Evolutionary conservation across 441 rosid genomes (phyloP).

Genomic region (Eugenia klotzschiana): DNA sequence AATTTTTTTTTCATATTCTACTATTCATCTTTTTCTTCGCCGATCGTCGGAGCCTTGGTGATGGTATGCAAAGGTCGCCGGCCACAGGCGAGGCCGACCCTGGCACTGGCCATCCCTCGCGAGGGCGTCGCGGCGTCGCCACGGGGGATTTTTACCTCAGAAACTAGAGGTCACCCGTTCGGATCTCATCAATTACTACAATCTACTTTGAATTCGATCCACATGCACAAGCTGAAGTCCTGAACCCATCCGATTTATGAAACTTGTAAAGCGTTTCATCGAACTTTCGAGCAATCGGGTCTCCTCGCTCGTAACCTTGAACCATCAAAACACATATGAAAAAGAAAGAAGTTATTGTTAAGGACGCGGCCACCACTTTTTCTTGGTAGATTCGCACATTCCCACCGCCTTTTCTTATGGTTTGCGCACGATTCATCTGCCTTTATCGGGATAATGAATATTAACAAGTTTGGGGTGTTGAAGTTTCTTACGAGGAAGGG

Average conservation of each 20-base stretch:
- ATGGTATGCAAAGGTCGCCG: not conserved
- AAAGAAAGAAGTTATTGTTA: not conserved
- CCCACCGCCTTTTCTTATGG: not conserved
- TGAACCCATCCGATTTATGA: too few species aligned
- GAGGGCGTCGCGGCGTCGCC: not conserved
- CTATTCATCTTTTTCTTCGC: not conserved
- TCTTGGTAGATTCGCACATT: not conserved
- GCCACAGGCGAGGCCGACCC: not conserved
- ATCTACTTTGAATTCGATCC: not conserved
- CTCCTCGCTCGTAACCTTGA: not conserved
- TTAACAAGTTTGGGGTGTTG: not conserved
- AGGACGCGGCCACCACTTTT: not conserved
- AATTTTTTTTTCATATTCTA: not conserved
- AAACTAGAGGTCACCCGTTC: not conserved
- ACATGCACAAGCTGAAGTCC: not conserved
- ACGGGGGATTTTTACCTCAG: not conserved
- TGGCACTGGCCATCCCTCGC: not conserved
- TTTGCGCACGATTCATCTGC: not conserved
- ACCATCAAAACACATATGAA: too few species aligned
- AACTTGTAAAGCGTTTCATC: not conserved
- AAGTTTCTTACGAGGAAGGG: not conserved
- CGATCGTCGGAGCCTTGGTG: fast-evolving
- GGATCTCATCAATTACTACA: not conserved
- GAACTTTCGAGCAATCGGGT: not conserved
- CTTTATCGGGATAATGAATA: not conserved